These are phyloP conservation scores for Suillus fuscotomentosus DNA, from an alignment of 768 basidiomycete genomes.

Conservation along the genomic window DNA sequence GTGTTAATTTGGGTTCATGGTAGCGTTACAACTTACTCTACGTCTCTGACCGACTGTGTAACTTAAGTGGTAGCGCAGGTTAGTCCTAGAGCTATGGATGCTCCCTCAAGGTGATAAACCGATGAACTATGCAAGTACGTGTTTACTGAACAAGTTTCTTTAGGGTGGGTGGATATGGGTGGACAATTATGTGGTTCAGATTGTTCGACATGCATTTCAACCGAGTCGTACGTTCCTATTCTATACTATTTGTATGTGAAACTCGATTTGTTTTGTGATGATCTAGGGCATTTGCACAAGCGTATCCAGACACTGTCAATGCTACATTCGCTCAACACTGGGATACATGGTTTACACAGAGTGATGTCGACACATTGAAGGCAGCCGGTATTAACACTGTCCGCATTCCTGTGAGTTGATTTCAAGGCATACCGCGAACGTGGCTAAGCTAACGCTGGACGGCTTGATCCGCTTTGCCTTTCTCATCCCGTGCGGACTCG, in stretches of 20 bases:
- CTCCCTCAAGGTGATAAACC: slow-evolving; percentile 52
- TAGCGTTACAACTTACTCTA: slow-evolving; percentile 17
- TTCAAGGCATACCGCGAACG: background rate
- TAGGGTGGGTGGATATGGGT: slow-evolving; percentile 76
- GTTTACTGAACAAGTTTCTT: slow-evolving; percentile 1
- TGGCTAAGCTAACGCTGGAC: background rate
- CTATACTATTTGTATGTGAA: background rate
- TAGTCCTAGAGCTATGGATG: slow-evolving; percentile 84
- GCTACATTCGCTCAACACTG: slow-evolving; percentile 61
- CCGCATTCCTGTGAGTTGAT: slow-evolving; percentile 61
- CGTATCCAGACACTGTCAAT: slow-evolving; percentile 60
- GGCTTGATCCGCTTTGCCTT: background rate
- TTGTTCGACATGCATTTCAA: slow-evolving; percentile 61
- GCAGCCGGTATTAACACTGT: slow-evolving; percentile 69
- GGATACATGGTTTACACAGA: slow-evolving; percentile 71
- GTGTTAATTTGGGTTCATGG: slow-evolving; percentile 73
- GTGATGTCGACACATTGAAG: slow-evolving; percentile 55
- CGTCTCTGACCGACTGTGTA: background rate
- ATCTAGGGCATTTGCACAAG: slow-evolving; percentile 55
- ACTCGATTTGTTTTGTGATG: background rate
- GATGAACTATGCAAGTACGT: background rate
- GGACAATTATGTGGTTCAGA: slow-evolving; percentile 52
- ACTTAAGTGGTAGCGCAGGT: slow-evolving; percentile 41
- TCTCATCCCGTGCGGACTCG: background rate
- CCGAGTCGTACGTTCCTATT: slow-evolving; percentile 54